Percentiles rank a stretch among this genome's conserved stretches.
These are phyloP conservation scores for Salvia sclarea DNA, from an alignment of 305 asterid genomes.

Conservation along the genomic window DNA sequence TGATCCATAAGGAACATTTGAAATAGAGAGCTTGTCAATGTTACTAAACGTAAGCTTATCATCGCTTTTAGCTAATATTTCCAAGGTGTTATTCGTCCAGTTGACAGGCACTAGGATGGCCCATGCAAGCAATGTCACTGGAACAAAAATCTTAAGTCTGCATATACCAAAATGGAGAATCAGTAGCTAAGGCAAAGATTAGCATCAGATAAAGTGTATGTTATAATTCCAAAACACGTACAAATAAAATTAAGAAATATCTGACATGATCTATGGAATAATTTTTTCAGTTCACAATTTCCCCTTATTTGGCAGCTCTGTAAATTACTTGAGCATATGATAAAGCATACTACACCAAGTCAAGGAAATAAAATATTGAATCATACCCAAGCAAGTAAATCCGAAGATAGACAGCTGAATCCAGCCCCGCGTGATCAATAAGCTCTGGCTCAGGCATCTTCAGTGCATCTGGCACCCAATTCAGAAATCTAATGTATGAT, in stretches of 20 bases:
- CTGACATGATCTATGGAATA: conserved; percentile 2
- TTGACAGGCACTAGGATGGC: conserved; percentile 90
- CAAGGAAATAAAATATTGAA: conserved; percentile 14
- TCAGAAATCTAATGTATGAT: conserved; percentile 72
- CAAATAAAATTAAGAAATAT: conserved; percentile 11
- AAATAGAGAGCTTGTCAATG: conserved; percentile 92
- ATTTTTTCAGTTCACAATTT: neutral
- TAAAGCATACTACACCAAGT: conserved; percentile 20
- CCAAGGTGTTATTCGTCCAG: conserved; percentile 86
- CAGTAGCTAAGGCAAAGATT: conserved; percentile 19
- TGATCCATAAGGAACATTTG: conserved; percentile 78
- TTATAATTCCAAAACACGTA: conserved; percentile 4
- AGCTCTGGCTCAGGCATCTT: conserved; percentile 96
- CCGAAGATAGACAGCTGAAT: conserved; percentile 87
- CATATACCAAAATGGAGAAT: conserved; percentile 32
- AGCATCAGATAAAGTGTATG: neutral
- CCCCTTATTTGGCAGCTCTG: neutral
- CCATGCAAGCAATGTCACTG: conserved; percentile 77
- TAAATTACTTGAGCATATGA: neutral
- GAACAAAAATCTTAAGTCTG: conserved; percentile 94
- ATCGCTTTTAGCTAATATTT: conserved; percentile 29
- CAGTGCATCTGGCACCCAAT: conserved; percentile 94
- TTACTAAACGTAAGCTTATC: conserved; percentile 48
- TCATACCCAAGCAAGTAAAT: conserved; percentile 90
- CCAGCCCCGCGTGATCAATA: conserved; percentile 93